Percentiles rank a stretch among this genome's conserved stretches.
Conservation (phyloP, 192 early-diverging fungal genomes). For the Umbelopsis vinacea region DNA sequence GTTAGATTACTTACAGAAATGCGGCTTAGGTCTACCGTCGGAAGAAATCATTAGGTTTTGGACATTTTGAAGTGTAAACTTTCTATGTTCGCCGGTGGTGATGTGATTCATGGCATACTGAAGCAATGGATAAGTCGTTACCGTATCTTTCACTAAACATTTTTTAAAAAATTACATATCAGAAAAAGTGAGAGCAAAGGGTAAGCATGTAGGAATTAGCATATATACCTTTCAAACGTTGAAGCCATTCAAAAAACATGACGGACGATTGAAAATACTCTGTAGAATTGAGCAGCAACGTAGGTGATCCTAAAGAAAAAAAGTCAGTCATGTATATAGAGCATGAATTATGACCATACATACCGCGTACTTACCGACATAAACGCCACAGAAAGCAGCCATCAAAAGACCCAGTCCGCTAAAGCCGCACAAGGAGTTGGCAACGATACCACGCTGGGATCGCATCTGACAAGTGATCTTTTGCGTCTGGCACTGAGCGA, state of each 20-base stretch:
- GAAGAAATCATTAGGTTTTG: constrained; percentile 68
- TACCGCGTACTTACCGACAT: constrained; percentile 34
- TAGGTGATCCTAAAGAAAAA: constrained; percentile 52
- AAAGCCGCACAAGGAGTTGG: constrained; percentile 18
- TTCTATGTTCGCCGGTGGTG: constrained; percentile 22
- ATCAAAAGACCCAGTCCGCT: constrained; percentile 32
- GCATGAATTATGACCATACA: too few relatives aligned
- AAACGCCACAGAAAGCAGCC: constrained; percentile 37
- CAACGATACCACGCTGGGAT: constrained; percentile 47
- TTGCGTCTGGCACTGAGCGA: constrained; percentile 66
- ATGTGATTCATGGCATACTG: constrained; percentile 70
- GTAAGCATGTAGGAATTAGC: neutral
- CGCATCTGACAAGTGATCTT: constrained; percentile 63
- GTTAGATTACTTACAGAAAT: constrained; percentile 43
- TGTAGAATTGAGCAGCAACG: constrained; percentile 63
- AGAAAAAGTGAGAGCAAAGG: neutral
- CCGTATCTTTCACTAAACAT: constrained; percentile 66
- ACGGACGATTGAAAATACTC: constrained; percentile 64
- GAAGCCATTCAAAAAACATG: constrained; percentile 75
- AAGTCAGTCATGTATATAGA: too few relatives aligned
- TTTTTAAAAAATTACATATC: neutral
- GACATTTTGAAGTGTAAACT: constrained; percentile 41
- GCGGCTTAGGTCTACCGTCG: constrained; percentile 52
- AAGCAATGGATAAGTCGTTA: constrained; percentile 67
- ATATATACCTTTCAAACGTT: constrained; percentile 70